Evolutionary conservation across 2,329 filamentous ascomycete species (phyloP), one percentile per base, ranked within the genome.

Genomic region (Fusarium fracticaudum): DNA sequence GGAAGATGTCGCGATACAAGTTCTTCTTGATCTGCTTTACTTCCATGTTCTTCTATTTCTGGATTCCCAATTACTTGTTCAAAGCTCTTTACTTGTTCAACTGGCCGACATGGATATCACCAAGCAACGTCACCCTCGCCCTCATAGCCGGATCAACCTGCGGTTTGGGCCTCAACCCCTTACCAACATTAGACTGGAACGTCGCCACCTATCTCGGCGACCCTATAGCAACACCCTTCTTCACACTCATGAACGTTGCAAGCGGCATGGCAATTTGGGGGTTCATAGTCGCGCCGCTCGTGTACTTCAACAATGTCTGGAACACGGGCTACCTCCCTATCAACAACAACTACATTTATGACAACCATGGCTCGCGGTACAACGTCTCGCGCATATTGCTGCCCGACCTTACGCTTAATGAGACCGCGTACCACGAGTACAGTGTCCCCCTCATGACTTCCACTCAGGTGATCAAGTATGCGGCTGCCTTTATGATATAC

Each of bases 321-420:
- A 84, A 86, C 71, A 83, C 86, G 0, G 85, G 87, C 6, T 90
- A 89, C 65, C 78, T 91, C 22, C 89, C 89, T 1, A 84, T 91
- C 63, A 86, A 88, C 38, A 86, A 85, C 17, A 86, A 87, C 29
- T 83, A 85, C 51, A 86, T 86, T 1, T 91, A 87, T 67, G 89
- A 91, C 79, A 91, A 91, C 66, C 88, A 85, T 1, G 88, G 87
- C 17, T 76, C 77, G 3, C 54, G 79, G 1, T 91, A 91, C 75
- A 85, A 89, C 29, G 85, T 89, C 20, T 82, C 80, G 17, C 84
- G 84, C 5, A 88, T 91, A 29, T 83, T 91, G 11, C 85, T 84
- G 26, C 69, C 81, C 2, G 81, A 86, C 40, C 83, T 85, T 62
- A 87, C 84, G 1, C 84, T 91, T 22, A 84, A 91, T 69, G 76